A percentile compares a stretch with the other conserved stretches of the same genome.
Conservation (phyloP, 2,329 filamentous ascomycete species). For the Arachnomyces sp. region DNA sequence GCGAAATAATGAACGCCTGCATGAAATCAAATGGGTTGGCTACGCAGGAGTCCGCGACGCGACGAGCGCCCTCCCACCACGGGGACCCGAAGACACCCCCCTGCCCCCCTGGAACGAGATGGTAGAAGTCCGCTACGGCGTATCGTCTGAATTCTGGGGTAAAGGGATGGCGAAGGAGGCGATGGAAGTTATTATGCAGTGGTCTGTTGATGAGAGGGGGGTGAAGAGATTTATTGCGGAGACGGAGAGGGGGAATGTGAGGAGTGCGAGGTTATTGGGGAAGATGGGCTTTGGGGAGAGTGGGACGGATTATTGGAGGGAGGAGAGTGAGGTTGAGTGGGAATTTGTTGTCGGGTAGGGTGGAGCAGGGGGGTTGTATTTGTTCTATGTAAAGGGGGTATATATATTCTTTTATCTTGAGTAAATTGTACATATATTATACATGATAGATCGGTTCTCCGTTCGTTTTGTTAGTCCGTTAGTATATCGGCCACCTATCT, state of each 20-base stretch:
- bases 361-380: too few species aligned
- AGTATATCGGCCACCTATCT: too few species aligned
- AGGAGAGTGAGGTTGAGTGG: constrained; percentile 15
- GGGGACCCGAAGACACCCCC: constrained; percentile 7
- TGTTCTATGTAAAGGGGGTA: too few species aligned
- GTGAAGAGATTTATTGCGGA: constrained; percentile 16
- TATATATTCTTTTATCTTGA: too few species aligned
- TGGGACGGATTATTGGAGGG: constrained; percentile 18
- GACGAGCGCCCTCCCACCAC: constrained; percentile 14
- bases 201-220: constrained; percentile 14
- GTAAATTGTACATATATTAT: too few species aligned
- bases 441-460: too few species aligned
- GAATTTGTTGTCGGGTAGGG: constrained; percentile 4
- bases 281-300: constrained; percentile 18
- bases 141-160: constrained; percentile 17
- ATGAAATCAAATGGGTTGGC: constrained; percentile 13
- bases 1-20: neutral
- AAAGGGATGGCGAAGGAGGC: constrained; percentile 18
- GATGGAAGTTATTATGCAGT: constrained; percentile 16
- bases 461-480: too few species aligned
- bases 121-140: constrained; percentile 21
- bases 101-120: constrained; percentile 19
- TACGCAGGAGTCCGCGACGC: constrained; percentile 18
- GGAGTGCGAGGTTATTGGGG: constrained; percentile 16
- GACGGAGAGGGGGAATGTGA: constrained; percentile 17